These are phyloP conservation scores for Zasmidium citrigriseum DNA, from an alignment of 2,329 filamentous ascomycete genomes.

Conservation along the genomic window DNA sequence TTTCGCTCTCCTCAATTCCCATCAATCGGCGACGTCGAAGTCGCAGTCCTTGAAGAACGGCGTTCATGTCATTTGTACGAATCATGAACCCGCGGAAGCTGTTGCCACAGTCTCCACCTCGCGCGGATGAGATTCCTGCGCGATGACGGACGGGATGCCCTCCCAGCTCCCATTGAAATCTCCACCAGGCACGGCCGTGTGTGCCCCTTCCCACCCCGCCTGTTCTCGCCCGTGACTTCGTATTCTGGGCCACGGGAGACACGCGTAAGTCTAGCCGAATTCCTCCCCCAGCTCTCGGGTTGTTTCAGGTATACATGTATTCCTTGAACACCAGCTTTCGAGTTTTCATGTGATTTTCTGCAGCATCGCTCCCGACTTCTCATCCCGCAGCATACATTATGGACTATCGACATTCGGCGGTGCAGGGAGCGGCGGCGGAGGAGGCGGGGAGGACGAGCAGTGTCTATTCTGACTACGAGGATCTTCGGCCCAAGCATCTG, in stretches of 20 bases:
- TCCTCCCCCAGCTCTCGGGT: too few species aligned
- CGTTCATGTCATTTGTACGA: too few species aligned
- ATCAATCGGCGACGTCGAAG: too few species aligned
- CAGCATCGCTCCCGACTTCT: not conserved
- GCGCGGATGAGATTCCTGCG: not conserved
- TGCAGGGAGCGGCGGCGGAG: not conserved
- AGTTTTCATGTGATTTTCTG: not conserved
- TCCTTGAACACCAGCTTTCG: not conserved
- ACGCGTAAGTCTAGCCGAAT: not conserved
- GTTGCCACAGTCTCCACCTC: too few species aligned
- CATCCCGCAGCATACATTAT: not conserved
- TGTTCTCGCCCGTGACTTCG: not conserved
- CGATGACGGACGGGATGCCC: not conserved
- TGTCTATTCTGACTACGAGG: slow-evolving; percentile 3
- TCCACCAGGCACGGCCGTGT: not conserved
- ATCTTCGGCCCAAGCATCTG: not conserved
- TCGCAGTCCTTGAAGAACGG: too few species aligned
- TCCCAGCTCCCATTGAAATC: not conserved
- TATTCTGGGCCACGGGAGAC: not conserved
- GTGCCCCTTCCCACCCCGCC: not conserved
- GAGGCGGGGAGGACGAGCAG: slow-evolving; percentile 7
- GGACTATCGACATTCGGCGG: not conserved
- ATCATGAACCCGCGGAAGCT: too few species aligned
- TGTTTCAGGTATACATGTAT: slow-evolving; percentile 2
- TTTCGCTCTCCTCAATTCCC: not conserved